These are phyloP conservation scores for Phytophthora chlamydospora DNA, from an alignment of 352 stramenopile genomes.

Conservation along the genomic window DNA sequence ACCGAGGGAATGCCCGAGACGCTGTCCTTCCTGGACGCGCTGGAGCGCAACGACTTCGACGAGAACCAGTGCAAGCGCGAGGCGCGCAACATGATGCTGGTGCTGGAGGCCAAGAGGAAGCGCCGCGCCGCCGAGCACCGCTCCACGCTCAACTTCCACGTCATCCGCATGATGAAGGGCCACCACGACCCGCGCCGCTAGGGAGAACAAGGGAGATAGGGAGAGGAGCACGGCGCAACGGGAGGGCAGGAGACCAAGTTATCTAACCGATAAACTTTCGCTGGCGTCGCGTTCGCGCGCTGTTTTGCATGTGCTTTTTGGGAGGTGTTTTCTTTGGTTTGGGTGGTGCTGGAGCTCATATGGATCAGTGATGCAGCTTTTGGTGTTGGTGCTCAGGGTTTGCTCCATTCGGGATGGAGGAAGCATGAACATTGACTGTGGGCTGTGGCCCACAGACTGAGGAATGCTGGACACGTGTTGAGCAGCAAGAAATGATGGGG, in stretches of 20 bases:
- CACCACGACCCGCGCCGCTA: slow-evolving; percentile 44
- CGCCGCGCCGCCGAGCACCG: slow-evolving; percentile 72
- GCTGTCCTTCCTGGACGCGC: slow-evolving; percentile 80
- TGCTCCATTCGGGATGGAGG: too few species aligned
- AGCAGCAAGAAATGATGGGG: slow-evolving; percentile 32
- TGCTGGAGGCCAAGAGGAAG: slow-evolving; percentile 76
- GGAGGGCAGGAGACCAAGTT: background rate
- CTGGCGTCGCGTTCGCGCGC: slow-evolving; percentile 15
- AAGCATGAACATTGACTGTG: too few species aligned
- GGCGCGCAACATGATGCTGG: slow-evolving; percentile 74
- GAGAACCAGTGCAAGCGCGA: slow-evolving; percentile 85
- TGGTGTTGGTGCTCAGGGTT: too few species aligned
- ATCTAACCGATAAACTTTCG: slow-evolving; percentile 31
- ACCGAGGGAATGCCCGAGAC: slow-evolving; percentile 83
- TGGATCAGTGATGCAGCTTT: too few species aligned
- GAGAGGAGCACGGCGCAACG: too few species aligned
- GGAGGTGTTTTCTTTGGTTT: background rate
- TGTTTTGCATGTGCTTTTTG: slow-evolving; percentile 17
- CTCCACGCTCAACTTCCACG: slow-evolving; percentile 89
- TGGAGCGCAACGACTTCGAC: slow-evolving; percentile 87
- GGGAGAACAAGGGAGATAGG: too few species aligned
- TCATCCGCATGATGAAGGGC: slow-evolving; percentile 89
- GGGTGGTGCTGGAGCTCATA: too few species aligned
- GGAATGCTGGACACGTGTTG: slow-evolving; percentile 2
- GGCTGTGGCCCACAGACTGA: too few species aligned